Evolutionary conservation across 2,329 filamentous ascomycete species (phyloP).

Genomic region (Trichoderma koningii): DNA sequence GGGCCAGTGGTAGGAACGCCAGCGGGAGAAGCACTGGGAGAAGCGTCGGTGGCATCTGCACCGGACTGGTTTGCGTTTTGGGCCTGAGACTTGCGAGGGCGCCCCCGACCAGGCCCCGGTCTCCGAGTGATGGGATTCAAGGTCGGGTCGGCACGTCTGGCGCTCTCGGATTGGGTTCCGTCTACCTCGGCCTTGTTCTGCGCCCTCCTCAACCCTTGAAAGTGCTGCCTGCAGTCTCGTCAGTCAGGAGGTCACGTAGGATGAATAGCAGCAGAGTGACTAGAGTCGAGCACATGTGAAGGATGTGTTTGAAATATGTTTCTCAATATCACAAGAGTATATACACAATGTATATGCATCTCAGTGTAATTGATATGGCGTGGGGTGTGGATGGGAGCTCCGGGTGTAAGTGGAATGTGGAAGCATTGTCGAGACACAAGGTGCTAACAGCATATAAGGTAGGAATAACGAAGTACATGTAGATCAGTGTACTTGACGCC

Average conservation of each 20-base stretch:
- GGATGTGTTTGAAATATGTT: too few species aligned
- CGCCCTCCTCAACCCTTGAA: constrained; percentile 59
- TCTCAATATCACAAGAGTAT: too few species aligned
- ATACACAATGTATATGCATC: not conserved
- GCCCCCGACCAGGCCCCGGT: constrained; percentile 59
- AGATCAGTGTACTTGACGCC: not conserved
- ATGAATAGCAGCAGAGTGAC: not conserved
- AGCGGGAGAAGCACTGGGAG: constrained; percentile 7
- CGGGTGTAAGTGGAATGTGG: not conserved
- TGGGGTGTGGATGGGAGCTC: not conserved
- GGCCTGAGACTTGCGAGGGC: constrained; percentile 48
- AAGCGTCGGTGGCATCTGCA: constrained; percentile 1
- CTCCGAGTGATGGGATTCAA: constrained; percentile 62
- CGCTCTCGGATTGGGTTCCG: constrained; percentile 39
- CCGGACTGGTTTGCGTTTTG: constrained; percentile 25
- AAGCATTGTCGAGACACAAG: too few species aligned
- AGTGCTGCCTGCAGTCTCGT: constrained; percentile 56
- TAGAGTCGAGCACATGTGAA: not conserved
- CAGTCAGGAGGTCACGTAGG: not conserved
- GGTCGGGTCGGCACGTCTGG: constrained; percentile 52
- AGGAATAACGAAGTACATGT: not conserved
- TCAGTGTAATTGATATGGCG: not conserved
- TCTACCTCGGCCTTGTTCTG: constrained; percentile 55
- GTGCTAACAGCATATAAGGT: too few species aligned
- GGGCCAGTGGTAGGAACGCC: constrained; percentile 15